A percentile compares a stretch with the other conserved stretches of the same genome.
Conservation (phyloP, 345 rosid species). For the Xanthoceras sorbifolium region DNA sequence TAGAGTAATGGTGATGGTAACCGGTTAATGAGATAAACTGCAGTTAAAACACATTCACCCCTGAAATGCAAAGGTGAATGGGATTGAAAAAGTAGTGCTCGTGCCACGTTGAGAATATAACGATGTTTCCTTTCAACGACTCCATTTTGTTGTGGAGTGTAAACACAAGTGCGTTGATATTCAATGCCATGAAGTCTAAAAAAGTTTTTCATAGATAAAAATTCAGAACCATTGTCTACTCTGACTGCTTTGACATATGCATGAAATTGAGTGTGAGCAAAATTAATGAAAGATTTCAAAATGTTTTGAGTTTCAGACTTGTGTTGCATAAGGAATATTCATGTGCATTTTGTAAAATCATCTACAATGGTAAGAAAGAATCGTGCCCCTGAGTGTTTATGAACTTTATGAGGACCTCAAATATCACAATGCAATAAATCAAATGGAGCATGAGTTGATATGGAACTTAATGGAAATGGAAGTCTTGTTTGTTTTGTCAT, state of each 20-base stretch:
- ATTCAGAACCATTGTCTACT: conserved; percentile 19
- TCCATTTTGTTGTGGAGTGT: conserved; percentile 25
- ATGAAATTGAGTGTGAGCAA: background rate
- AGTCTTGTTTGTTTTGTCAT: conserved; percentile 16
- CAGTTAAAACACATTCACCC: background rate
- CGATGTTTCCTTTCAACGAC: conserved; percentile 13
- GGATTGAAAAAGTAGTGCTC: background rate
- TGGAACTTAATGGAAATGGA: conserved; percentile 11
- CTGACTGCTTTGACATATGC: background rate
- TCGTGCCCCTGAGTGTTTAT: background rate
- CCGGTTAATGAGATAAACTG: background rate
- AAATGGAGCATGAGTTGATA: conserved; percentile 9
- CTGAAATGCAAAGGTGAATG: background rate
- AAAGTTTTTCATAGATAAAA: background rate
- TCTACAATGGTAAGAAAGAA: no score
- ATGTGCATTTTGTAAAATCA: no score
- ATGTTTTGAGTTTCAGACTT: no score
- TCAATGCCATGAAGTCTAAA: background rate
- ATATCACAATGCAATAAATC: conserved; percentile 21
- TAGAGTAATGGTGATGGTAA: background rate
- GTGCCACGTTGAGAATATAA: conserved; percentile 2
- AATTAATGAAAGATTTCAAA: no score
- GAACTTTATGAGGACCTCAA: conserved; percentile 14
- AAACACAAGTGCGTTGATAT: conserved; percentile 1
- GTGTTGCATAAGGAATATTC: no score